A percentile compares a stretch with the other conserved stretches of the same genome.
phyloP scores from a whole-genome alignment of 495 filamentous ascomycete genomes.

The Terfezia boudieri region DNA sequence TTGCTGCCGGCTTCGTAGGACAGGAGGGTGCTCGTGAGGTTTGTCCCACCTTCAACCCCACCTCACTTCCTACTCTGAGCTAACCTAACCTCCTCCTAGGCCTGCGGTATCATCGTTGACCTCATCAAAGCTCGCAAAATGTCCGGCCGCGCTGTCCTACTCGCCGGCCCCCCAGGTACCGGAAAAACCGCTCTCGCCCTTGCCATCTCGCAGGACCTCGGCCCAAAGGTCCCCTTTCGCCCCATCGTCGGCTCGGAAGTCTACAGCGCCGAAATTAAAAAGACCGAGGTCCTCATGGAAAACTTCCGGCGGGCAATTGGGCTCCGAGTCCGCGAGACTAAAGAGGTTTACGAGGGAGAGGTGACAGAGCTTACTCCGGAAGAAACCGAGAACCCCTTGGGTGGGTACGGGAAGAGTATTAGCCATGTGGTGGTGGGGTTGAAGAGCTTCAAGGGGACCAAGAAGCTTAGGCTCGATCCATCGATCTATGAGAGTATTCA shows the following conservation, averaged over 20 bases:
- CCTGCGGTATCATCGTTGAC: slow-evolving; percentile 84
- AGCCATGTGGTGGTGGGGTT: slow-evolving; percentile 20
- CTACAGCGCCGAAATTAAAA: slow-evolving; percentile 94
- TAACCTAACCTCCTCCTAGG: slow-evolving; percentile 25
- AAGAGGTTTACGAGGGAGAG: slow-evolving; percentile 39
- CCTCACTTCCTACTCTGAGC: neutral
- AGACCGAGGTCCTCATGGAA: slow-evolving; percentile 96
- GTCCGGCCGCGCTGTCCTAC: slow-evolving; percentile 78
- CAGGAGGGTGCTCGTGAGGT: slow-evolving; percentile 70
- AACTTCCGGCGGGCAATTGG: slow-evolving; percentile 93
- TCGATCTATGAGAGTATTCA: slow-evolving; percentile 98
- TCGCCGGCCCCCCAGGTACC: slow-evolving; percentile 78
- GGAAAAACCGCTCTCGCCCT: slow-evolving; percentile 93
- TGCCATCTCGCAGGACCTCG: slow-evolving; percentile 83
- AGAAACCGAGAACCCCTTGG: slow-evolving; percentile 92
- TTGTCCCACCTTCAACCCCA: slow-evolving; percentile 13
- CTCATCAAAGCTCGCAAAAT: slow-evolving; percentile 89
- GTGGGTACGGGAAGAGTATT: slow-evolving; percentile 85
- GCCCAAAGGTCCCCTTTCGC: slow-evolving; percentile 92
- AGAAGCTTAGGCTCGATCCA: slow-evolving; percentile 88
- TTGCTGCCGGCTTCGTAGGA: slow-evolving; percentile 66
- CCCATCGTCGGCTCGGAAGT: slow-evolving; percentile 93
- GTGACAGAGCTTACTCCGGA: slow-evolving; percentile 47
- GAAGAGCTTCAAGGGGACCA: slow-evolving; percentile 80
- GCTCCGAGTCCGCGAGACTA: slow-evolving; percentile 86